A percentile compares a stretch with the other conserved stretches of the same genome.
Conservation (phyloP, 495 filamentous ascomycete species). For the Neurospora sublineolata region DNA sequence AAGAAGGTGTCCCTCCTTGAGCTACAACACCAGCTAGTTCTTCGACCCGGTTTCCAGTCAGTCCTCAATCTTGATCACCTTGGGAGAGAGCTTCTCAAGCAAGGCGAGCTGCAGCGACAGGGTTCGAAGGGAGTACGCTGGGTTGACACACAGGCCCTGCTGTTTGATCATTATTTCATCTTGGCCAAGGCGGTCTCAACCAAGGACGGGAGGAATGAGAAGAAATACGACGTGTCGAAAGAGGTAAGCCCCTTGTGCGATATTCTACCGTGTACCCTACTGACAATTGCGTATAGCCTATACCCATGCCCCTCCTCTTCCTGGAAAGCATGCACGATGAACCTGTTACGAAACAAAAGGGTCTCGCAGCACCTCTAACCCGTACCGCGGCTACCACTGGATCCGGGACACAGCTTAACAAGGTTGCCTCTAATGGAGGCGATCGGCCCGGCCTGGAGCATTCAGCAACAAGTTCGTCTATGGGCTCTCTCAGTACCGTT, state of each 20-base stretch:
- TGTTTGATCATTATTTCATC: conserved; percentile 96
- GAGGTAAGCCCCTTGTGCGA: conserved; percentile 40
- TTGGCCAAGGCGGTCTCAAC: conserved; percentile 68
- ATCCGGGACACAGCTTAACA: conserved; percentile 40
- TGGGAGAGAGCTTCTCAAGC: conserved; percentile 76
- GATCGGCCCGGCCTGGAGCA: conserved; percentile 53
- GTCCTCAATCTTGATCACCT: conserved; percentile 90
- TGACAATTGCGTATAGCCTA: conserved; percentile 43
- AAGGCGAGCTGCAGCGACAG: conserved; percentile 80
- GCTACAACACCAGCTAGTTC: conserved; percentile 66
- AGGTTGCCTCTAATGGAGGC: conserved; percentile 33
- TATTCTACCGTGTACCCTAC: conserved; percentile 2
- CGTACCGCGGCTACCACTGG: conserved; percentile 34
- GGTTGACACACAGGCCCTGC: conserved; percentile 82
- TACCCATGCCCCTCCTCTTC: conserved; percentile 92
- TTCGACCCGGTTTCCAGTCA: conserved; percentile 76
- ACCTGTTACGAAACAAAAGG: conserved; percentile 76
- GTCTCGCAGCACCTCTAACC: conserved; percentile 57
- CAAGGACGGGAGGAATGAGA: conserved; percentile 61
- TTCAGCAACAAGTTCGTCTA: conserved; percentile 45
- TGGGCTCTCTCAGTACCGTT: conserved; percentile 30
- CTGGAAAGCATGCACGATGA: conserved; percentile 87
- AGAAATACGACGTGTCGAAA: conserved; percentile 91
- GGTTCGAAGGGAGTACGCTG: conserved; percentile 79
- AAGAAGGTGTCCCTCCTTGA: conserved; percentile 87